Evolutionary conservation across 495 filamentous ascomycete species (phyloP).

Genomic region (Chaetomium cochliodes): DNA sequence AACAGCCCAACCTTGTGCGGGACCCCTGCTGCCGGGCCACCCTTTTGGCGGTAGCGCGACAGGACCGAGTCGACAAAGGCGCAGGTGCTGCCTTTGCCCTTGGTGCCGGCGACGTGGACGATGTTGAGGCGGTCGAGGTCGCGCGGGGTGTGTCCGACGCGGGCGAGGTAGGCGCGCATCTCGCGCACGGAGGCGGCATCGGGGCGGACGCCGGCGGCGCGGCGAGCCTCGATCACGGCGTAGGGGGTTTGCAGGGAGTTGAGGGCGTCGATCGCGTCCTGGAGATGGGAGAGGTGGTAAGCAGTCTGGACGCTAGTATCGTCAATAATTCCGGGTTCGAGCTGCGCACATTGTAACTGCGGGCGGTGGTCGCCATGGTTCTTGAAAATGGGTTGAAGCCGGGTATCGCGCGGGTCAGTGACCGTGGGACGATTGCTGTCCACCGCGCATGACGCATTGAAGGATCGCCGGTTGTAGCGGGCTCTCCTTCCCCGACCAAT

Average conservation of each 20-base stretch:
- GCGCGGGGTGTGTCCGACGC: conserved; percentile 70
- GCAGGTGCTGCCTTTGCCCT: conserved; percentile 85
- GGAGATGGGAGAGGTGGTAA: conserved; percentile 2
- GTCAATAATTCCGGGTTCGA: background rate
- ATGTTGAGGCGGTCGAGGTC: conserved; percentile 75
- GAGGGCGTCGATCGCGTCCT: conserved; percentile 82
- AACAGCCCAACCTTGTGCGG: conserved; percentile 71
- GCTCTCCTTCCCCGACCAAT: conserved; percentile 5
- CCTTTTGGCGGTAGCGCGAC: conserved; percentile 37
- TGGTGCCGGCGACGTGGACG: conserved; percentile 86
- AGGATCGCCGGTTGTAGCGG: conserved; percentile 1
- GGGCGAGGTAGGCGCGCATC: conserved; percentile 71
- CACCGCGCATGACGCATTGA: conserved; percentile 28
- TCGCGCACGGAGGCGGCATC: conserved; percentile 69
- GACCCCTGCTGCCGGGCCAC: conserved; percentile 22
- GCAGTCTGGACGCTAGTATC: background rate
- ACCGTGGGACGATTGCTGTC: conserved; percentile 16
- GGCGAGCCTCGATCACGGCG: conserved; percentile 69
- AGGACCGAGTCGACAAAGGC: conserved; percentile 63
- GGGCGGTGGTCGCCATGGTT: conserved; percentile 21
- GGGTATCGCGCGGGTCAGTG: conserved; percentile 12
- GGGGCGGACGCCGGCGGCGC: conserved; percentile 63
- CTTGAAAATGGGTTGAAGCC: background rate
- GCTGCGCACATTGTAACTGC: conserved; percentile 30
- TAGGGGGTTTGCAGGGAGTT: conserved; percentile 90